Conservation (phyloP, 2,329 filamentous ascomycete species). For the Cladophialophora exuberans region DNA sequence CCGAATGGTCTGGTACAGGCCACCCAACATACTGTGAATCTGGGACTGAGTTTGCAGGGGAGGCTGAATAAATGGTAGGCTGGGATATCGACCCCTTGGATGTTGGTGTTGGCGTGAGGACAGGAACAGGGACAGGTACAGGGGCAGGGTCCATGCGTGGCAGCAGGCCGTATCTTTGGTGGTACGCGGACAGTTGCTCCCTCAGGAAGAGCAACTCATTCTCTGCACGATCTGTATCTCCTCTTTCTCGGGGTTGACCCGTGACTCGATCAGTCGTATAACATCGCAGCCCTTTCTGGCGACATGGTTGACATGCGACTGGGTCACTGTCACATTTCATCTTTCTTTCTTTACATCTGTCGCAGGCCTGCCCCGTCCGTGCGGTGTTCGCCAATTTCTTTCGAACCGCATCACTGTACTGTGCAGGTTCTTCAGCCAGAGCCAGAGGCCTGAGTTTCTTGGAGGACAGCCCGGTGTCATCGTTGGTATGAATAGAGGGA, state of each 20-base stretch:
- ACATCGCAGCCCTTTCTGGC: constrained; percentile 75
- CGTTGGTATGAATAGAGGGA: constrained; percentile 9
- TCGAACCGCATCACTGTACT: constrained; percentile 48
- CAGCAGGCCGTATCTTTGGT: constrained; percentile 54
- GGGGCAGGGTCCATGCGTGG: constrained; percentile 10
- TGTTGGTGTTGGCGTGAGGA: not conserved
- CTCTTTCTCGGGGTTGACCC: constrained; percentile 75
- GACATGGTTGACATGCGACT: constrained; percentile 80
- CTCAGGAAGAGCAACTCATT: constrained; percentile 70
- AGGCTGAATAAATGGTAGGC: constrained; percentile 6
- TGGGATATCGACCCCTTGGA: constrained; percentile 5
- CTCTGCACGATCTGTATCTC: constrained; percentile 77
- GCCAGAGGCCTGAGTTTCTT: constrained; percentile 32
- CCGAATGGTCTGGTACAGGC: constrained; percentile 26
- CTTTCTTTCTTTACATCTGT: constrained; percentile 86
- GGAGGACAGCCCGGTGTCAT: constrained; percentile 24
- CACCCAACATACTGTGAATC: constrained; percentile 32
- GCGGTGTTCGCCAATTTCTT: constrained; percentile 59
- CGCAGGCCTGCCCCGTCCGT: constrained; percentile 81
- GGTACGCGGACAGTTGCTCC: constrained; percentile 68
- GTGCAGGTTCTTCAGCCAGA: constrained; percentile 35
- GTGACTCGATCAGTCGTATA: constrained; percentile 86
- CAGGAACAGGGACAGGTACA: too few relatives aligned
- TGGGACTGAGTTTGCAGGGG: constrained; percentile 17
- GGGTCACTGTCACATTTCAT: constrained; percentile 82